phyloP scores from a whole-genome alignment of 768 basidiomycete species.

The Boletus subparvulus region DNA sequence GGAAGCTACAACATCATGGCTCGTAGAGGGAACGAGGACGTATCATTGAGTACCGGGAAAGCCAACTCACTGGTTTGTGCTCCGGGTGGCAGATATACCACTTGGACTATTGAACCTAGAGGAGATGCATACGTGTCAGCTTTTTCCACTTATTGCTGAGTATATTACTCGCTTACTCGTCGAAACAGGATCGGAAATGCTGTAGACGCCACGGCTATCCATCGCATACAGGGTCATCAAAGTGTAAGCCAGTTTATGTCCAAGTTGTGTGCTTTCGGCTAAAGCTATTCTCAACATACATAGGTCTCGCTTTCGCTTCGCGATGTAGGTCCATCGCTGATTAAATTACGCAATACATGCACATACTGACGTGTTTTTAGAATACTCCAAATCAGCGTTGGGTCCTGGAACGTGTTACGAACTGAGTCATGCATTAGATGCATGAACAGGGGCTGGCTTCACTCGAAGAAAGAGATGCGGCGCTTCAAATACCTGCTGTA shows the following conservation, averaged over 20 bases:
- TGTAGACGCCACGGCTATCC: neutral
- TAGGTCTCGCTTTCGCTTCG: neutral
- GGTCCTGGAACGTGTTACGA: neutral
- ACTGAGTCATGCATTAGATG: too few species aligned
- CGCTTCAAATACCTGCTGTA: too few species aligned
- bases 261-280: neutral
- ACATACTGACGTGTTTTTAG: neutral
- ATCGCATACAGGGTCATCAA: neutral
- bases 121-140: neutral
- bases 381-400: constrained; percentile 1
- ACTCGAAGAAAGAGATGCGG: too few species aligned
- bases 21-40: neutral
- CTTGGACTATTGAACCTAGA: neutral
- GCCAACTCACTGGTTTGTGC: neutral
- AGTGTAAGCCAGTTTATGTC: neutral
- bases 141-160: neutral
- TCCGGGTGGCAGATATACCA: too few species aligned
- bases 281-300: neutral
- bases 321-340: neutral
- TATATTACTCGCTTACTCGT: neutral
- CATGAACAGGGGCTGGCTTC: too few species aligned
- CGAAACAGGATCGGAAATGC: constrained; percentile 1
- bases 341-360: neutral
- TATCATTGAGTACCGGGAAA: neutral
- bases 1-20: neutral